These are phyloP conservation scores for Diaporthe ilicicola DNA, from an alignment of 2,329 filamentous ascomycete species.

Conservation along the genomic window DNA sequence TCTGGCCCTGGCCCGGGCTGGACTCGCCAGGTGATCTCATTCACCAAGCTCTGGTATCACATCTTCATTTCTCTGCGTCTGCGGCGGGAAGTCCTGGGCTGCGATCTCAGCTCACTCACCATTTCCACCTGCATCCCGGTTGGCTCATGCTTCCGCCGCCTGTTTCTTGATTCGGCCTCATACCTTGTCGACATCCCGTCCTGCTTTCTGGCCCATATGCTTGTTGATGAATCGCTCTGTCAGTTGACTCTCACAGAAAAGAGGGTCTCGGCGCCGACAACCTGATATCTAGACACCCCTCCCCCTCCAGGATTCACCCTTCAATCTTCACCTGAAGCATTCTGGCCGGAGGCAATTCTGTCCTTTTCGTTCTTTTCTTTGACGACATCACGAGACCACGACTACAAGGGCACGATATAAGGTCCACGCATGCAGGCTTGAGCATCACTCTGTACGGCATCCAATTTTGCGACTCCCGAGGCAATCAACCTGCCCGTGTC, in stretches of 20 bases:
- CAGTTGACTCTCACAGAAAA: conserved; percentile 1
- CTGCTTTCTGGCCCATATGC: conserved; percentile 17
- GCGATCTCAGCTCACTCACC: conserved; percentile 31
- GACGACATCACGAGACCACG: conserved; percentile 7
- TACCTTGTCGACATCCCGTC: conserved; percentile 18
- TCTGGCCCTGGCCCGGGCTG: conserved; percentile 12
- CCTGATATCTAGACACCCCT: conserved; percentile 3
- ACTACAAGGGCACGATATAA: background rate
- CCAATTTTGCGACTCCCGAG: background rate
- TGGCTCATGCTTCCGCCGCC: conserved; percentile 16
- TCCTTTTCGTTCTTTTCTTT: background rate
- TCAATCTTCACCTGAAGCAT: conserved; percentile 21
- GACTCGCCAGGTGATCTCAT: conserved; percentile 18
- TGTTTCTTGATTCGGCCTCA: conserved; percentile 14
- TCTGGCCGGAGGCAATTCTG: background rate
- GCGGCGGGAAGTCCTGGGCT: conserved; percentile 30
- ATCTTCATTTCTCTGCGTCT: conserved; percentile 25
- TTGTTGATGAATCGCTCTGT: conserved; percentile 21
- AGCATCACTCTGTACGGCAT: background rate
- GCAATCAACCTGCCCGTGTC: background rate
- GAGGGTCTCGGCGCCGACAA: conserved; percentile 5
- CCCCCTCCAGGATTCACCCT: conserved; percentile 1
- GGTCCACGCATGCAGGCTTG: background rate
- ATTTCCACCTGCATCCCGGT: conserved; percentile 10
- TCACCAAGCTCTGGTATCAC: conserved; percentile 19